phyloP scores from a whole-genome alignment of 148 eudicot species.

The Agrostemma githago region DNA sequence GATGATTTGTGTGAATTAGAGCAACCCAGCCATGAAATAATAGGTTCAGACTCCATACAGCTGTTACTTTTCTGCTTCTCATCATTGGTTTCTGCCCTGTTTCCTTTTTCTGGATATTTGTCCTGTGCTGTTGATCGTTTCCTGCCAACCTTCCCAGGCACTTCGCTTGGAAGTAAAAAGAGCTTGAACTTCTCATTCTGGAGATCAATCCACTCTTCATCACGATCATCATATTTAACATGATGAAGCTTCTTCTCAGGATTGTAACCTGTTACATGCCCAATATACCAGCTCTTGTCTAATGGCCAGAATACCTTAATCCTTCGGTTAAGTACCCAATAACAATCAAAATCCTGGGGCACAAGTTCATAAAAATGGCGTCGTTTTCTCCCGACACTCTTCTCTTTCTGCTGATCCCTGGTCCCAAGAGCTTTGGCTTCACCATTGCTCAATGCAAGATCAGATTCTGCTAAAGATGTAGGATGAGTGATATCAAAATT shows the following conservation, averaged over 20 bases:
- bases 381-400: constrained; percentile 46
- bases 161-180: constrained; percentile 75
- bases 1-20: constrained; percentile 54
- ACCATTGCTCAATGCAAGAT: constrained; percentile 48
- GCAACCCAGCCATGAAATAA: constrained; percentile 76
- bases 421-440: constrained; percentile 60
- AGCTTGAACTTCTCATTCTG: constrained; percentile 76
- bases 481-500: constrained; percentile 26
- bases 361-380: constrained; percentile 76
- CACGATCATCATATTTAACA: constrained; percentile 85
- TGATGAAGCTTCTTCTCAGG: constrained; percentile 65
- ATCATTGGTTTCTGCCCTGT: constrained; percentile 18
- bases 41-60: constrained; percentile 72
- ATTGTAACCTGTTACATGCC: constrained; percentile 67
- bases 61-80: constrained; percentile 33
- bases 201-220: constrained; percentile 88
- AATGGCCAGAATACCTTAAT: constrained; percentile 90
- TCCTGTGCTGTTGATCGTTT: constrained; percentile 24
- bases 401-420: constrained; percentile 45
- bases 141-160: constrained; percentile 42
- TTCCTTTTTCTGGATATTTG: constrained; percentile 20
- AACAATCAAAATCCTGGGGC: constrained; percentile 47
- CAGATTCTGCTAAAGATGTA: constrained; percentile 30
- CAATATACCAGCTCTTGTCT: constrained; percentile 90
- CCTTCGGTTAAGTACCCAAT: constrained; percentile 71